Evolutionary conservation across 306 rosid species (phyloP).

Genomic region (Astragalus membranaceus): DNA sequence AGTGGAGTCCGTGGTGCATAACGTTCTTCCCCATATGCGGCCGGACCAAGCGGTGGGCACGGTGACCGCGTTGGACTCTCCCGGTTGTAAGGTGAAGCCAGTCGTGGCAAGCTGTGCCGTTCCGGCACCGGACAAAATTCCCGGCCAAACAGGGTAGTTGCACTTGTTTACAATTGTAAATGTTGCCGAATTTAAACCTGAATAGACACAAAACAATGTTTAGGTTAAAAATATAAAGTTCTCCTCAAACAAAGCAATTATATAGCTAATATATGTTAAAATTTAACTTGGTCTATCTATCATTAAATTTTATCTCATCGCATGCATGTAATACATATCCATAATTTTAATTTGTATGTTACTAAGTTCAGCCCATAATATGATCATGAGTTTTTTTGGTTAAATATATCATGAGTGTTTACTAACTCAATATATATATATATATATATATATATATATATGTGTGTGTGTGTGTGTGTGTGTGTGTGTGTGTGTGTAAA

Average conservation of each 20-base stretch:
- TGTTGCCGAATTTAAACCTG: constrained; percentile 41
- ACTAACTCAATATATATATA: background rate
- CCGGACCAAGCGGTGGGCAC: constrained; percentile 67
- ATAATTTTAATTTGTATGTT: background rate
- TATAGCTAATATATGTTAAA: background rate
- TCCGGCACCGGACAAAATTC: constrained; percentile 59
- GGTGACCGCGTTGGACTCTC: constrained; percentile 26
- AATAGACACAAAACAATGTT: background rate
- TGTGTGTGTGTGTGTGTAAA: too few species aligned
- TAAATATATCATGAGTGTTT: background rate
- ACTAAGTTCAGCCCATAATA: too few species aligned
- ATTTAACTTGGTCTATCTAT: too few species aligned
- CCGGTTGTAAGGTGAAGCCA: constrained; percentile 45
- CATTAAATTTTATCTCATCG: background rate
- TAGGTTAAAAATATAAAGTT: background rate
- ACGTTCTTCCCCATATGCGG: constrained; percentile 69
- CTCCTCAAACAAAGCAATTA: background rate
- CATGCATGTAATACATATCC: background rate
- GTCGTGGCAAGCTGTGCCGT: constrained; percentile 41
- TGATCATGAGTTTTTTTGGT: too few species aligned
- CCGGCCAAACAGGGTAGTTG: constrained; percentile 61
- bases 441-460: too few species aligned
- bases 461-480: too few species aligned
- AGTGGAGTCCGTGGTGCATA: constrained; percentile 37
- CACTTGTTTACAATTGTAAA: constrained; percentile 55